phyloP scores from a whole-genome alignment of 345 rosid species.

The Pseudoturritis turrita region DNA sequence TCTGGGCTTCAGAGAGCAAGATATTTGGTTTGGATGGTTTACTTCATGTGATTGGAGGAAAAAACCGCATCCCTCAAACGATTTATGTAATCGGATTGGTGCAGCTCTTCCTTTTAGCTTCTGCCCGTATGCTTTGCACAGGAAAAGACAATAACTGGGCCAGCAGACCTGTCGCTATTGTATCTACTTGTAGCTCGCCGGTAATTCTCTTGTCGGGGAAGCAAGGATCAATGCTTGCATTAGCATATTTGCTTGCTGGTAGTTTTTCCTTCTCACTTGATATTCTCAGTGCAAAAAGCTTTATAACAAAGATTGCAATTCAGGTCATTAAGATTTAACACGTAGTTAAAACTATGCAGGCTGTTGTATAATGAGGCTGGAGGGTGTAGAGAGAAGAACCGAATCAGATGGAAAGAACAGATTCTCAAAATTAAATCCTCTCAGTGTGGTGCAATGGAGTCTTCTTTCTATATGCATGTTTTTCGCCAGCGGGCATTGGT shows the following conservation, averaged over 20 bases:
- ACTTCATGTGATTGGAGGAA: conserved; percentile 39
- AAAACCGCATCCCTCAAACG: conserved; percentile 51
- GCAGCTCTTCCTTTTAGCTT: conserved; percentile 53
- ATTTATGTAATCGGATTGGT: conserved; percentile 51
- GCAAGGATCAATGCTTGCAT: conserved; percentile 75
- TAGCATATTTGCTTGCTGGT: conserved; percentile 73
- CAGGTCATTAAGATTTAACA: conserved; percentile 5
- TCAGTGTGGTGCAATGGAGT: conserved; percentile 72
- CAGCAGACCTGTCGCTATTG: conserved; percentile 42
- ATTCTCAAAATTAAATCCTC: conserved; percentile 40
- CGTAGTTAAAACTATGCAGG: conserved; percentile 40
- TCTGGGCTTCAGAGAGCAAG: conserved; percentile 66
- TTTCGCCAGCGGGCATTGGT: conserved; percentile 96
- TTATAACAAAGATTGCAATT: neutral
- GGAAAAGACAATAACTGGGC: conserved; percentile 34
- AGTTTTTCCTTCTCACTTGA: conserved; percentile 11
- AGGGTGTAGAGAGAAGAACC: conserved; percentile 38
- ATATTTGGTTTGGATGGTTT: conserved; percentile 31
- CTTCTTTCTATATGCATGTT: conserved; percentile 76
- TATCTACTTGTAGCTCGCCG: conserved; percentile 77
- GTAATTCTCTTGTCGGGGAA: conserved; percentile 68
- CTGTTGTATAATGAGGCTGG: conserved; percentile 73
- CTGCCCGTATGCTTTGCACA: conserved; percentile 21
- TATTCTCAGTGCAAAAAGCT: neutral
- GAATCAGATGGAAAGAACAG: conserved; percentile 23